Percentiles rank a stretch among this genome's conserved stretches.
phyloP scores from a whole-genome alignment of 2,329 filamentous ascomycete genomes.

The Pestalotiopsis sp. region DNA sequence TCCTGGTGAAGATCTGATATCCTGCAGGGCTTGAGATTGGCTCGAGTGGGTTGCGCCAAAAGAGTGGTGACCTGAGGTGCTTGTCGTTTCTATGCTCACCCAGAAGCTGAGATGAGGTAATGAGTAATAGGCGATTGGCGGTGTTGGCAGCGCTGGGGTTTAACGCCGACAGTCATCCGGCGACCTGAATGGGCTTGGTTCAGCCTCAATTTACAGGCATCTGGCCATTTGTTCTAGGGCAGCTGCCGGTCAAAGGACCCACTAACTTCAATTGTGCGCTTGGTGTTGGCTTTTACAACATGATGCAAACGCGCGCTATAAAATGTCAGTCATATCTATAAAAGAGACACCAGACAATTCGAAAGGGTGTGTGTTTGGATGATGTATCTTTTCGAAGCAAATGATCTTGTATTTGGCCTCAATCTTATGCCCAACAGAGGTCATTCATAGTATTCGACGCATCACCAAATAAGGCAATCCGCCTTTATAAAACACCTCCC shows the following conservation, averaged over 20 bases:
- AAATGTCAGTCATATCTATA: background rate
- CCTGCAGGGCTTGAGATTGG: background rate
- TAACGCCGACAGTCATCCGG: background rate
- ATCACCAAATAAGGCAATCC: slow-evolving; percentile 26
- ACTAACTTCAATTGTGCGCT: background rate
- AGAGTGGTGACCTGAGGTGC: background rate
- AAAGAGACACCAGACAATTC: too few species aligned
- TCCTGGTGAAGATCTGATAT: background rate
- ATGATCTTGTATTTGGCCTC: background rate
- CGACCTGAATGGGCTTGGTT: background rate
- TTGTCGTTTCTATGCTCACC: background rate
- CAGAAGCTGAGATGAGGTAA: background rate
- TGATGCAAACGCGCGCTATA: background rate
- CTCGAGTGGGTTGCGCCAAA: background rate
- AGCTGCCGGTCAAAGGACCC: background rate
- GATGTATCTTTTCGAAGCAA: background rate
- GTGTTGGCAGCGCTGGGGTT: background rate
- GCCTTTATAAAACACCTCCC: slow-evolving; percentile 24
- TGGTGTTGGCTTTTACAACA: too few species aligned
- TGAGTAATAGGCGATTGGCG: background rate
- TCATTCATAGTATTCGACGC: slow-evolving; percentile 11
- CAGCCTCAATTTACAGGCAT: background rate
- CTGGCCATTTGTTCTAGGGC: background rate
- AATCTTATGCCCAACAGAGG: background rate
- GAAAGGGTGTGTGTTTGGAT: too few species aligned